phyloP scores from a whole-genome alignment of 352 stramenopile genomes.

The Pythium grandisporangium region DNA sequence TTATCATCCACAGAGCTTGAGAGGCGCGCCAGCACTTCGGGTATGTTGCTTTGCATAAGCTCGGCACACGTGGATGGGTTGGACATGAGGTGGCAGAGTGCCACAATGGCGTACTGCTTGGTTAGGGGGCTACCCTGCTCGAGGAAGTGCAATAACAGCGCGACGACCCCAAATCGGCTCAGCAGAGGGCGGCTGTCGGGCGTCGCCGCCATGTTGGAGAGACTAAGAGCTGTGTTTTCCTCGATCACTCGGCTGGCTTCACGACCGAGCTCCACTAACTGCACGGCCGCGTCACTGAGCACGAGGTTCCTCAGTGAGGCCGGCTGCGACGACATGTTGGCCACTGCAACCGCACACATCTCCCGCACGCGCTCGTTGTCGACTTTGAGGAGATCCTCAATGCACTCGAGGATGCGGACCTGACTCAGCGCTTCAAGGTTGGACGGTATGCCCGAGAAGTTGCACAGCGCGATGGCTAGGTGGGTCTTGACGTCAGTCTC shows the following conservation, averaged over 20 bases:
- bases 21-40: constrained; percentile 37
- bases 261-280: constrained; percentile 52
- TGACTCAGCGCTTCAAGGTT: constrained; percentile 68
- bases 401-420: constrained; percentile 53
- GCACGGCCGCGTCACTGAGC: constrained; percentile 46
- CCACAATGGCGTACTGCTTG: constrained; percentile 61
- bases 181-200: constrained; percentile 48
- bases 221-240: constrained; percentile 64
- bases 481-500: constrained; percentile 39
- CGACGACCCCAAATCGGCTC: constrained; percentile 50
- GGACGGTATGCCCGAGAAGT: constrained; percentile 59
- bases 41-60: constrained; percentile 64
- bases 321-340: constrained; percentile 63
- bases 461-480: constrained; percentile 65
- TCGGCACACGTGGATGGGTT: constrained; percentile 42
- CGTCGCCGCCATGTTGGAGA: constrained; percentile 66
- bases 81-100: constrained; percentile 58
- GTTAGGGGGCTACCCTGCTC: constrained; percentile 35
- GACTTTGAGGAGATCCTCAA: constrained; percentile 66
- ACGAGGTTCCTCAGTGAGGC: constrained; percentile 57
- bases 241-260: constrained; percentile 41
- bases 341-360: constrained; percentile 61
- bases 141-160: constrained; percentile 61
- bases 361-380: constrained; percentile 59
- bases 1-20: constrained; percentile 31